These are phyloP conservation scores for Atkinsonella texensis DNA, from an alignment of 2,329 filamentous ascomycete species.

Conservation along the genomic window DNA sequence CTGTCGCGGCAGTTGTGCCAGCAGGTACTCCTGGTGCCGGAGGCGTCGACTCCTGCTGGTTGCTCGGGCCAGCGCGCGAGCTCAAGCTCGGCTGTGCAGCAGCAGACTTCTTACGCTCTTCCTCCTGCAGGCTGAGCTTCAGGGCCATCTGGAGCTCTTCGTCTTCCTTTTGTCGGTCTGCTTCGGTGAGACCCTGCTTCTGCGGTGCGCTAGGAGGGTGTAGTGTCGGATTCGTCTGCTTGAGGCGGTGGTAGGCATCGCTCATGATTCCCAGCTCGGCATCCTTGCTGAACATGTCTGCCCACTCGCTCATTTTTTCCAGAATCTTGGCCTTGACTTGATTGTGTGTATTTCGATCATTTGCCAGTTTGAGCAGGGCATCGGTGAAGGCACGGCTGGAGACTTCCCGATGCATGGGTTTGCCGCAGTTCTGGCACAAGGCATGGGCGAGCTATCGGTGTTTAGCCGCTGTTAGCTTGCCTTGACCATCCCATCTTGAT, in stretches of 20 bases:
- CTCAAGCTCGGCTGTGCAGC: conserved; percentile 23
- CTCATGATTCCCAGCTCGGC: conserved; percentile 95
- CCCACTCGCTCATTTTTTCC: conserved; percentile 93
- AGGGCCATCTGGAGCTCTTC: conserved; percentile 95
- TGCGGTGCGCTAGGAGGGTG: conserved; percentile 86
- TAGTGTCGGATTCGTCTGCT: conserved; percentile 73
- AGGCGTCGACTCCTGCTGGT: conserved; percentile 27
- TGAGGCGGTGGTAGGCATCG: conserved; percentile 80
- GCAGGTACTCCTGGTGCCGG: conserved; percentile 48
- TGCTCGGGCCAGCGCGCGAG: conserved; percentile 24
- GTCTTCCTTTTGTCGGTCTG: conserved; percentile 89
- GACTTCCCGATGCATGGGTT: conserved; percentile 76
- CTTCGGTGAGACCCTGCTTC: conserved; percentile 81
- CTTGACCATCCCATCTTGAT: not conserved
- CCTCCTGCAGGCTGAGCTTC: conserved; percentile 84
- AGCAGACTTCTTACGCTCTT: conserved; percentile 47
- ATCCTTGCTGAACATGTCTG: conserved; percentile 83
- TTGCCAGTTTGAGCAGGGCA: conserved; percentile 77
- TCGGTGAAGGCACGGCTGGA: conserved; percentile 91
- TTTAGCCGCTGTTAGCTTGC: conserved; percentile 1
- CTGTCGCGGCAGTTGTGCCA: conserved; percentile 89
- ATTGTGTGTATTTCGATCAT: conserved; percentile 88
- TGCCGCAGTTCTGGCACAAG: conserved; percentile 82
- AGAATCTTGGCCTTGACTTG: conserved; percentile 96
- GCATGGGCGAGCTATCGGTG: conserved; percentile 65